Conservation (phyloP, 2,329 filamentous ascomycete genomes). For the Iodosphaeria phyllophila region DNA sequence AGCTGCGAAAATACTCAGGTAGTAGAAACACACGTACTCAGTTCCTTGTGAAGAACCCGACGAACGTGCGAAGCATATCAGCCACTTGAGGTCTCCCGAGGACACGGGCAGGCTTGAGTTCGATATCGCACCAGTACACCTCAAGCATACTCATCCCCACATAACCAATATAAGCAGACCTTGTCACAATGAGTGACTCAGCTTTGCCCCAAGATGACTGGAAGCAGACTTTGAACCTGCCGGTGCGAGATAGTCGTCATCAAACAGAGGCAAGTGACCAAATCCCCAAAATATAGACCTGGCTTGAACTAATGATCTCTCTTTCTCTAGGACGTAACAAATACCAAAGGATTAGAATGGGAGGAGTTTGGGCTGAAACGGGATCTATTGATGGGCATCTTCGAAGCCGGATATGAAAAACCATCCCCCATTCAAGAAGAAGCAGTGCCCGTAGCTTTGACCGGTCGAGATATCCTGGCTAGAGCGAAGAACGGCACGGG, state of each 20-base stretch:
- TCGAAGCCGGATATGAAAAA: conserved; percentile 97
- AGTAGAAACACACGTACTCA: too few species aligned
- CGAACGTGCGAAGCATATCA: too few species aligned
- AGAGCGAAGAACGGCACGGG: conserved; percentile 97
- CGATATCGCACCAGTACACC: too few species aligned
- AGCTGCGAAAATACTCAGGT: too few species aligned
- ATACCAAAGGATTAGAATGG: conserved; percentile 93
- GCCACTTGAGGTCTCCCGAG: too few species aligned
- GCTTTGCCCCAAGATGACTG: conserved; percentile 36
- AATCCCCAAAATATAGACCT: not conserved
- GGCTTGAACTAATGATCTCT: conserved; percentile 1
- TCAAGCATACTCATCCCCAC: too few species aligned
- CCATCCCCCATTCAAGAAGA: conserved; percentile 99
- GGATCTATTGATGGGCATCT: conserved; percentile 95
- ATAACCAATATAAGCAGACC: too few species aligned
- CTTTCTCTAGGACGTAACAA: conserved; percentile 67
- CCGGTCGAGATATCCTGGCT: conserved; percentile 85
- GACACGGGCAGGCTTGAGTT: too few species aligned
- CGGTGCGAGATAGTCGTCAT: conserved; percentile 55
- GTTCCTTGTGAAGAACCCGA: too few species aligned
- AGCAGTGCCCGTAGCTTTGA: conserved; percentile 89
- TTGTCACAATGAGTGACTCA: too few species aligned
- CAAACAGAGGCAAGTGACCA: conserved; percentile 51
- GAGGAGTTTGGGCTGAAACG: conserved; percentile 93
- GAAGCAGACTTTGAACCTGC: conserved; percentile 56